A percentile compares a stretch with the other conserved stretches of the same genome.
These are phyloP conservation scores for Aureobasidium sp. DNA, from an alignment of 2,329 filamentous ascomycete genomes.

Conservation along the genomic window DNA sequence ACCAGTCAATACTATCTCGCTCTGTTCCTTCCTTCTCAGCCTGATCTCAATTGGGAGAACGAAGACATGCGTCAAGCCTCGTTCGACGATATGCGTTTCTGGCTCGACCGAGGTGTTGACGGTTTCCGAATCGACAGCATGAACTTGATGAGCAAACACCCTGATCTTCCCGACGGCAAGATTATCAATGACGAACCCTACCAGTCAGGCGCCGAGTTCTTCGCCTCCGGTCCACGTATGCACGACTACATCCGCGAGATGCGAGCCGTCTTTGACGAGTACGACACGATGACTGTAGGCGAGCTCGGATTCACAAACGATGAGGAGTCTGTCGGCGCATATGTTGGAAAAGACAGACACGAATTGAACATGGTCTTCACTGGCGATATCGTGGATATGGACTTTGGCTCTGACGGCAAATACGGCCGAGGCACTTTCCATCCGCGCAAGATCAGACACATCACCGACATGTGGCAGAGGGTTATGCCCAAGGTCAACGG, in stretches of 20 bases:
- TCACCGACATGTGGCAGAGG: slow-evolving; percentile 52
- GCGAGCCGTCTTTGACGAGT: slow-evolving; percentile 36
- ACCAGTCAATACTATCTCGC: slow-evolving; percentile 71
- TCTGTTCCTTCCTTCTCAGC: slow-evolving; percentile 68
- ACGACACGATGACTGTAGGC: slow-evolving; percentile 44
- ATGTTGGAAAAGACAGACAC: slow-evolving; percentile 45
- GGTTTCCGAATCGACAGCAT: slow-evolving; percentile 33
- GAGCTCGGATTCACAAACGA: slow-evolving; percentile 43
- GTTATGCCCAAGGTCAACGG: slow-evolving; percentile 54
- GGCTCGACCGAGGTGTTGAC: slow-evolving; percentile 63
- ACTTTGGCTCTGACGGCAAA: slow-evolving; percentile 36
- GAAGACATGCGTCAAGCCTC: slow-evolving; percentile 60
- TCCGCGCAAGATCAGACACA: slow-evolving; percentile 41
- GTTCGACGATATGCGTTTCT: slow-evolving; percentile 59
- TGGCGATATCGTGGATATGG: slow-evolving; percentile 54
- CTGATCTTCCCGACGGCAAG: neutral
- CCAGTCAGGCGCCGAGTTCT: slow-evolving; percentile 20
- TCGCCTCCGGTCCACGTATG: slow-evolving; percentile 30
- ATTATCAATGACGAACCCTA: neutral
- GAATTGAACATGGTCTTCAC: slow-evolving; percentile 67
- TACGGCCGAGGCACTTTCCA: slow-evolving; percentile 46
- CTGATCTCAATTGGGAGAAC: slow-evolving; percentile 83
- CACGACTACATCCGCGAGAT: slow-evolving; percentile 44
- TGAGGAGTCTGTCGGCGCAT: slow-evolving; percentile 42
- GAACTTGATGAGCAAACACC: neutral